Conservation (phyloP, 768 basidiomycete species). For the Serendipita sp. region DNA sequence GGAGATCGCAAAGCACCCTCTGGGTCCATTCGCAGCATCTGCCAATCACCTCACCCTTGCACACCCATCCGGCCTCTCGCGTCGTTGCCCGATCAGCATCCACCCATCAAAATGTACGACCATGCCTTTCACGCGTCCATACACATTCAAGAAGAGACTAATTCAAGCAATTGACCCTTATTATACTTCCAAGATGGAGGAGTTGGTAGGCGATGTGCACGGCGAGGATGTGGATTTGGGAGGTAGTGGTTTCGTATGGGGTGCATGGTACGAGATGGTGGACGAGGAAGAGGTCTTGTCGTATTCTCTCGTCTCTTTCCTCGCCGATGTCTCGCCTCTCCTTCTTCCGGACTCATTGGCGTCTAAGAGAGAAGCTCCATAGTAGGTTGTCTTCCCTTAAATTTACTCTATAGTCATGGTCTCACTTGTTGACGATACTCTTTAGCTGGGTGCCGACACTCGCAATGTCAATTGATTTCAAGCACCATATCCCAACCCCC, state of each 20-base stretch:
- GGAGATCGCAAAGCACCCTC: not conserved
- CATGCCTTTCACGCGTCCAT: not conserved
- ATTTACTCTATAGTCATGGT: not conserved
- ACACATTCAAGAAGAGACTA: not conserved
- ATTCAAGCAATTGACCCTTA: slow-evolving; percentile 2
- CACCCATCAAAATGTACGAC: not conserved
- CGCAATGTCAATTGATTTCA: not conserved
- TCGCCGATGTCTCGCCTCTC: not conserved
- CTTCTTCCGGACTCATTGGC: not conserved
- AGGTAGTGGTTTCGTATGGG: not conserved
- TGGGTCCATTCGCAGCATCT: not conserved
- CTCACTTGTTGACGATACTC: not conserved
- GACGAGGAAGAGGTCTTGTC: not conserved
- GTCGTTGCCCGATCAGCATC: not conserved
- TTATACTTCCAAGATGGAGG: not conserved
- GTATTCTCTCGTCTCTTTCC: not conserved
- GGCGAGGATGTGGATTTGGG: not conserved
- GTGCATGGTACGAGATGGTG: not conserved
- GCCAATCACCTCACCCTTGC: not conserved
- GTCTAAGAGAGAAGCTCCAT: not conserved
- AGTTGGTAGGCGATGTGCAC: not conserved
- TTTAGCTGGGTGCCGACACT: not conserved
- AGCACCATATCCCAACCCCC: not conserved
- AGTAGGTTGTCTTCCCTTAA: not conserved
- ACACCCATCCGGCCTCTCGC: not conserved